Base-by-base conservation (phyloP, 208 protist species). In the Leishmania turanica region DNA sequence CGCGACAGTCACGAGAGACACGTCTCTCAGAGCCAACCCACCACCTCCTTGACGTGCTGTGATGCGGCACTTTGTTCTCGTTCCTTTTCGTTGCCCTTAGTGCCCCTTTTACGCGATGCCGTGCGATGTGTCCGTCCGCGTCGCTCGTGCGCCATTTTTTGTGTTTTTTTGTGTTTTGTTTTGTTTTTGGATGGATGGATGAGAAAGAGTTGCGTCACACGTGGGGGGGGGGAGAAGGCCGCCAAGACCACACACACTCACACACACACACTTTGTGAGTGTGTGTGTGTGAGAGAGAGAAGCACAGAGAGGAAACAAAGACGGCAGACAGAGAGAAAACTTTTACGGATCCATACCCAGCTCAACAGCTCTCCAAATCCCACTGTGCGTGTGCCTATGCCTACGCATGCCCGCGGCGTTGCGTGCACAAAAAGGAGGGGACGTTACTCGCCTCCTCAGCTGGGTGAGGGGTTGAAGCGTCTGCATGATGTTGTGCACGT, bases 21-120 rank as follows among this genome's bases (percentile, higher is more conserved):
- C 27, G 21, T 49, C 66, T 49, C 31, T 5, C 19, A 49, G 19
- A 49, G 66, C 40, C 19, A 51, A 1, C 4, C 24, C 40, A 15
- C 42, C 31, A 34, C 40, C 62, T 40, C 31, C 45, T 73, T 53
- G 21, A 53, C 78, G n/a, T 78, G 62, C 62, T 40, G 31, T 40
- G 31, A 68, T 40, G 62, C 60, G 15, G 5, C 56, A 49, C 75
- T 70, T 11, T 83, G 68, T 77, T 78, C 56, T 75, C 62, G 40
- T 8, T 68, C 27, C 13, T 3, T 68, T 53, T 74, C n/a, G 40
- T 75, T 71, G 71, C 72, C 60, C 4, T 68, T 68, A 17, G 31
- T 21, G 31, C 79, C 24, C 17, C 24, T 42, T 72, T 72, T 72
- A 49, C 40, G 40, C 51, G 40, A 24, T 34, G 60, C 2, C 4